Base-by-base conservation (phyloP, 345 rosid genomes). In the Salix koriyanagi region DNA sequence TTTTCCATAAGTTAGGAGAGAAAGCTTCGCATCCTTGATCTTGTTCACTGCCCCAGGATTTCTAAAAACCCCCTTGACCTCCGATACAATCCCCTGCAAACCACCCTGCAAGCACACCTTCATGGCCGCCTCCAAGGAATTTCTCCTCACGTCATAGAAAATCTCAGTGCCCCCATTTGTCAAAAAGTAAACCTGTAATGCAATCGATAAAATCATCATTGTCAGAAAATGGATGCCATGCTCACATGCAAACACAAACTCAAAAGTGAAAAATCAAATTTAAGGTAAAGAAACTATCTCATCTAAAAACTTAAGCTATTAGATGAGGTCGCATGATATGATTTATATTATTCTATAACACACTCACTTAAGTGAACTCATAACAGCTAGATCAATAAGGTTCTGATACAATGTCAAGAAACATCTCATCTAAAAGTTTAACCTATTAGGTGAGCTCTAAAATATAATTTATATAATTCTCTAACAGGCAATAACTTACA, bases 41-140 rank as follows among this genome's bases (percentile, higher is more conserved):
- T 84, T 93, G 58, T 84, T 28, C 26, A 96, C 87, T 8, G 94
- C 90, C 36, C 82, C 81, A 4, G 97, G 99, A 77, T 94, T 92
- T 74, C 86, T 80, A 72, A 96, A 90, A 15, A 96, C 80, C 11
- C 92, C 99, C 81, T 82, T 92, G 4, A 91, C 91, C 84, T 96
- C 97, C 15, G 97, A 94, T 7, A 93, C 97, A 62, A 93, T 90
- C 37, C 97, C 97, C 70, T 91, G 88, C 71, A 96, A 75, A 32
- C 91, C 90, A 28, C 97, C 97, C 73, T 90, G 92, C 74, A 87
- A 58, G 76, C 97, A 92, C 23, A 96, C 79, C 74, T 87, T 90
- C 9, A 88, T 79, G 25, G 98, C 99, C 79, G 89, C 99, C 87
- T 90, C 99, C 44, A 96, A 64, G 0, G 98, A 91, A 79, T 96